Evolutionary conservation across 768 basidiomycete species (phyloP), one percentile per base, ranked within the genome.

Genomic region (Sistotremastrum niveocremeum): DNA sequence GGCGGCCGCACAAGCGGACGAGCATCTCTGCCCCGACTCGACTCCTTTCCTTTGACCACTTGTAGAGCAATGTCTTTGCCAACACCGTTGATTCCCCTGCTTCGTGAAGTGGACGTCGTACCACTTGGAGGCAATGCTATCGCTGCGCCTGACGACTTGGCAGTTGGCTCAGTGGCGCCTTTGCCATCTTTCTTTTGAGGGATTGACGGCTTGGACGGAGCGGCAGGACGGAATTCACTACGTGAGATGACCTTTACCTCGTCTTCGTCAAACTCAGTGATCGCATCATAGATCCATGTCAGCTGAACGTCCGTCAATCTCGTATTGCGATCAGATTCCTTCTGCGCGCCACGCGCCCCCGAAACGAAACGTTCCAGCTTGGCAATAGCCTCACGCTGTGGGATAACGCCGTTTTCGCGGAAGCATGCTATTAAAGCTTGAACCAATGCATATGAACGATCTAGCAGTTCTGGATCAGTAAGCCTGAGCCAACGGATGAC

Each of bases 381-480:
- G 45, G 65, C 61, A n/a, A 88, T 57, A 2, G 73, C 74, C 12
- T 62, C 66, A 30, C 74, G 65, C 4, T 67, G 66, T 1, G 84
- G 88, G 2, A 61, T 66, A 3, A 79, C 65, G 5, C 66, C 61
- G 2, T 75, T 74, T 39, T 78, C 74, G 44, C 73, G 72, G 64
- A 95, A 89, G 49, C 84, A 77, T 12, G 76, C 73, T 42, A 98
- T 67, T 30, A 97, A 70, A 8, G 78, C 74, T 56, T 85, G 79
- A 28, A 98, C 66, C 20, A 98, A 70, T 42, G 84, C 70, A 52
- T 87, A 90, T 0, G 90, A 83, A 55, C 93, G 88, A 60, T 91
- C 81, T 2, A 98, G 68, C 5, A 95, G 71, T 57, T 98, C 94
- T 54, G 82, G 74, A 61, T 98, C 89, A 8, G 91, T 97, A 34